Percentiles rank a stretch among this genome's conserved stretches.
Conservation (phyloP, 2,329 filamentous ascomycete genomes). For the Botrytis sinoallii region DNA sequence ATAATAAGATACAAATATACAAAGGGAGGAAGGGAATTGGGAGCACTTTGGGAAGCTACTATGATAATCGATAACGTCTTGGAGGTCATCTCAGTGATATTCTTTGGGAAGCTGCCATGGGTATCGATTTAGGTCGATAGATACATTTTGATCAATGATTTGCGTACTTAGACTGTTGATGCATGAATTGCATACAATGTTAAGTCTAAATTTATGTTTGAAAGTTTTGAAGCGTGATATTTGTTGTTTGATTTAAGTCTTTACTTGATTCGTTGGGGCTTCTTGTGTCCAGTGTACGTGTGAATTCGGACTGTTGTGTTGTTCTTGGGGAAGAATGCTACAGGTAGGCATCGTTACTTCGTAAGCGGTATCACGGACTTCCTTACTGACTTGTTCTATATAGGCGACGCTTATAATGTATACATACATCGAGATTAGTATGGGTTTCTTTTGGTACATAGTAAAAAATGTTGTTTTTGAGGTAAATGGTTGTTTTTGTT, state of each 20-base stretch:
- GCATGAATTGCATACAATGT: slow-evolving; percentile 17
- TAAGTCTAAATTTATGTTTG: slow-evolving; percentile 9
- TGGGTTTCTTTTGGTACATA: not conserved
- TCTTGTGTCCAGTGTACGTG: not conserved
- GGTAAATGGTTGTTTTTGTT: rapidly evolving
- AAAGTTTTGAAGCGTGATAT: not conserved
- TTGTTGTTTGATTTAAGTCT: too few relatives aligned
- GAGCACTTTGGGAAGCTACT: slow-evolving; percentile 14
- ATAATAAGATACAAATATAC: slow-evolving; percentile 20
- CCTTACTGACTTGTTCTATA: not conserved
- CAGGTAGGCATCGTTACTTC: not conserved
- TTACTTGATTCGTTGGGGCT: not conserved
- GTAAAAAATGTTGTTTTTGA: not conserved
- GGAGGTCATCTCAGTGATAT: not conserved
- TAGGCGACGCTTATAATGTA: not conserved
- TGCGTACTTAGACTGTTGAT: slow-evolving; percentile 5
- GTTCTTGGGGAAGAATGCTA: not conserved
- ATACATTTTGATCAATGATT: slow-evolving; percentile 18
- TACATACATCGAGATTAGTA: not conserved
- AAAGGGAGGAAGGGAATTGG: not conserved
- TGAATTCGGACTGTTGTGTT: not conserved
- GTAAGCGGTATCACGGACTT: not conserved
- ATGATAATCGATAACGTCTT: slow-evolving; percentile 16
- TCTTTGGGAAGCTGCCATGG: slow-evolving; percentile 12
- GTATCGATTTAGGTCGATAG: slow-evolving; percentile 16